phyloP scores from a whole-genome alignment of 257 asterid species.

The Nicotiana attenuata region DNA sequence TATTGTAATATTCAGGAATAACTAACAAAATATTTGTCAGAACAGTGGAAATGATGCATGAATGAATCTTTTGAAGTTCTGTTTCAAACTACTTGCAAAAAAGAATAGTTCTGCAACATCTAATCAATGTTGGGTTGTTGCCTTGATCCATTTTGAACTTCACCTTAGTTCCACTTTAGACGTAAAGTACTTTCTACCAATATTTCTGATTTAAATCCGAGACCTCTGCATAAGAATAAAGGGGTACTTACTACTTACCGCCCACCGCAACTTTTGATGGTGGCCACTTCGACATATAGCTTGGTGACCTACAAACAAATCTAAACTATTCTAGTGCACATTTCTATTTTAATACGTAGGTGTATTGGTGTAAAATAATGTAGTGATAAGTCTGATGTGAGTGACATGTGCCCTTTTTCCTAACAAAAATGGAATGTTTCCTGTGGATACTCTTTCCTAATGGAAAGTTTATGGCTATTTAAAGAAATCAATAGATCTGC shows the following conservation, averaged over 20 bases:
- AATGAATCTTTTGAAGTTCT: not conserved
- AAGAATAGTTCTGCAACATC: not conserved
- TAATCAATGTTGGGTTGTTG: not conserved
- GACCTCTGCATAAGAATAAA: too few species aligned
- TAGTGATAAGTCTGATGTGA: not conserved
- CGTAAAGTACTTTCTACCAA: too few species aligned
- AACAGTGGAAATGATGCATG: not conserved
- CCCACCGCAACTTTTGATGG: too few species aligned
- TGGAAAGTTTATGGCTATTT: constrained; percentile 3
- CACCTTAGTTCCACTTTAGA: not conserved
- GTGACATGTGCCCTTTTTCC: not conserved
- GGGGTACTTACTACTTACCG: too few species aligned
- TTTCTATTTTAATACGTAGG: not conserved
- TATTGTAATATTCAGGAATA: not conserved
- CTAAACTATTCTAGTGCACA: not conserved
- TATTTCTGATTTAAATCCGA: too few species aligned
- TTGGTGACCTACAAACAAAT: not conserved
- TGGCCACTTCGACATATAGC: not conserved
- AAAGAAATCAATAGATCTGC: constrained; percentile 7
- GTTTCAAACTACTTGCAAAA: not conserved
- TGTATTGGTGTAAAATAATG: not conserved
- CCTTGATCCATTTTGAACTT: not conserved
- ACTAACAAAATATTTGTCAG: not conserved
- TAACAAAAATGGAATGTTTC: constrained; percentile 20
- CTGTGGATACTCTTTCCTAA: constrained; percentile 19